Evolutionary conservation across 2,329 filamentous ascomycete species (phyloP).

Genomic region (Apiospora saccharicola): DNA sequence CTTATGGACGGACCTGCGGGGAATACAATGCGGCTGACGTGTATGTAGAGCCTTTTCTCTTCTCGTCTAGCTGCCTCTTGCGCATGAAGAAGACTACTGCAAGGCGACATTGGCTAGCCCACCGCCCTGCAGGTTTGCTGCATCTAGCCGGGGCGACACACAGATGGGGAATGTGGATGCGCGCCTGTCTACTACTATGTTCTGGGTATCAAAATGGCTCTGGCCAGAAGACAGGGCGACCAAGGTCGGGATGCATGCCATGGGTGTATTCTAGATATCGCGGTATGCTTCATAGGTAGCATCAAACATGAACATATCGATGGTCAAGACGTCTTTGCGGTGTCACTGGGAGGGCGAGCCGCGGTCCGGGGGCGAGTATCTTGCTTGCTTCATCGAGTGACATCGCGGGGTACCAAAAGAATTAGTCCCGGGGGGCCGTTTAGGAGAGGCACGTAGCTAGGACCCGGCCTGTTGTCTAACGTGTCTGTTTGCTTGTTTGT

Average conservation of each 20-base stretch:
- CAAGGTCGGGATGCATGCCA: background rate
- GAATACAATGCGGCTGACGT: too few species aligned
- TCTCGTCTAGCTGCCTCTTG: conserved; percentile 6
- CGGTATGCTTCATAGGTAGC: background rate
- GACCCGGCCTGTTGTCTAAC: background rate
- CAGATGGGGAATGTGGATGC: conserved; percentile 6
- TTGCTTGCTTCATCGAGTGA: conserved; percentile 1
- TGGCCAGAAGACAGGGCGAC: background rate
- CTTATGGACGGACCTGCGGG: too few species aligned
- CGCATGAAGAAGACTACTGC: background rate
- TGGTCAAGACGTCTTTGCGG: too few species aligned
- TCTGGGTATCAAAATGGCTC: background rate
- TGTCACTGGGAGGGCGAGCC: background rate
- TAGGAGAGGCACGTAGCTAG: background rate
- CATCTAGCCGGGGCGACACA: background rate
- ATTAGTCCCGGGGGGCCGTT: background rate
- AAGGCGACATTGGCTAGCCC: background rate
- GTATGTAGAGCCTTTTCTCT: background rate
- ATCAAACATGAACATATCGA: background rate
- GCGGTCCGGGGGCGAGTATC: background rate
- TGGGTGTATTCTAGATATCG: background rate
- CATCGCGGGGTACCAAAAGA: background rate
- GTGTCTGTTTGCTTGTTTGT: background rate
- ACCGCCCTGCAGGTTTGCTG: background rate
- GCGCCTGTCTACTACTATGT: background rate